Base-by-base conservation (phyloP, 176 grass and related monocot genomes). In the Paspalum vaginatum region DNA sequence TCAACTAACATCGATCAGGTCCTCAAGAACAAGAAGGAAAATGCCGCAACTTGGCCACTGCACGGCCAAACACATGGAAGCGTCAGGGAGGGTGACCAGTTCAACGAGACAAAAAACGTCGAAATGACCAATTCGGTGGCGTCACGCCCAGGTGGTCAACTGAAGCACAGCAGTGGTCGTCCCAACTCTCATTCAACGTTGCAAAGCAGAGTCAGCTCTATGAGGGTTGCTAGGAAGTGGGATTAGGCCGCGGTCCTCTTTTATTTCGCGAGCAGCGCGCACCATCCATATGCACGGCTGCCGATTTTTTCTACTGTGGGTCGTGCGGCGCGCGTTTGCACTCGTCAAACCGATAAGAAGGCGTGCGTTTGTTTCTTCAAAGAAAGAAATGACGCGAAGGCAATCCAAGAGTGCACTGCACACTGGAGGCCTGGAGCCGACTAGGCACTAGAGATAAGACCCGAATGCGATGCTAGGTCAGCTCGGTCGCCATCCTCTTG, bases 321-420 rank as follows among this genome's bases (percentile, higher is more conserved):
- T 12, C 44, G 25, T 21, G 75, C 45, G 18, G 46, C 46, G 70
- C 32, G 38, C n/a, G 67, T 26, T 22, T n/a, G 27, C 45, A 32
- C 62, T 17, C 11, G 50, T 86, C 77, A 73, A 67, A 59, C n/a
- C 50, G 26, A 66, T 74, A 39, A 38, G 61, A 86, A 59, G 51
- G 37, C 26, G 12, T 79, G 76, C 61, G 61, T 54, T 65, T 70
- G 44, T 49, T 79, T 49, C 26, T 10, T 49, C 9, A 50, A 20
- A 50, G n/a, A 26, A 67, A 15, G 61, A 43, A 75, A 86, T 9
- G 63, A 24, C 21, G n/a, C 10, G n/a, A 15, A 8, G 56, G 9
- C 14, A 51, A 52, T 20, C 62, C 62, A 13, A 27, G n/a, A n/a
- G n/a, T n/a, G n/a, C 20, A 20, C 18, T 17, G 43, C 65, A 32